Base-by-base conservation (phyloP, 805 yeast genomes). In the Lipomyces sp. region DNA sequence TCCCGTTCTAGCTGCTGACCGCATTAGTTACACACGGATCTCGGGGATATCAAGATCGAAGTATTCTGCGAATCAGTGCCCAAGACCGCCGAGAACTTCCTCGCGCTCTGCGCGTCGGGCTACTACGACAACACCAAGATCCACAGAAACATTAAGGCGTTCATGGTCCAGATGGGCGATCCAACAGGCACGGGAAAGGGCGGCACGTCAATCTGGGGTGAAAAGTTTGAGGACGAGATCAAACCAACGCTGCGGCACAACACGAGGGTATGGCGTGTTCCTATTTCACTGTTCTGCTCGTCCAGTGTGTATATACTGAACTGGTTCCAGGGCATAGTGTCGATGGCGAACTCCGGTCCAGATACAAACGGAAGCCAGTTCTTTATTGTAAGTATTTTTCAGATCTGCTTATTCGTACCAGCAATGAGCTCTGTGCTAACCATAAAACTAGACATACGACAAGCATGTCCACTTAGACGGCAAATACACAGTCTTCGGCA, bases 271-370 rank as follows among this genome's bases (percentile, higher is more conserved):
- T 13, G 43, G 11, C 1, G 21, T 24, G 10, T 22, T 24, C 7
- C 19, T 10, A 19, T 21, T 29, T 26, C 29, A 19, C 31, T 7
- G 19, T 29, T 19, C 10, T 24, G 18, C 16, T 37, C n/a, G 5
- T 24, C 3, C 2, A 13, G 23, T 14, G 18, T 24, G 24, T 19
- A 19, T 29, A 2, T 24, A 21, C 16, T 31, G n/a, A 18, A 29
- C 19, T 18, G 4, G 16, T 16, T 11, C 16, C 31, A 67, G 70
- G 68, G 68, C 10, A 49, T 61, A 1, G 51, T 77, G 55, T 74
- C 78, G 33, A 76, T 77, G 80, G 80, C 80, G 55, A 77, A 76
- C 57, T 73, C 78, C 37, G 80, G 80, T 44, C 77, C 79, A 61
- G 71, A 75, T 70, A 75, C 80, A 60, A 76, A 75, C 63, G 80